Evolutionary conservation across 208 protist genomes (phyloP).

Genomic region (Crithidia expoeki): DNA sequence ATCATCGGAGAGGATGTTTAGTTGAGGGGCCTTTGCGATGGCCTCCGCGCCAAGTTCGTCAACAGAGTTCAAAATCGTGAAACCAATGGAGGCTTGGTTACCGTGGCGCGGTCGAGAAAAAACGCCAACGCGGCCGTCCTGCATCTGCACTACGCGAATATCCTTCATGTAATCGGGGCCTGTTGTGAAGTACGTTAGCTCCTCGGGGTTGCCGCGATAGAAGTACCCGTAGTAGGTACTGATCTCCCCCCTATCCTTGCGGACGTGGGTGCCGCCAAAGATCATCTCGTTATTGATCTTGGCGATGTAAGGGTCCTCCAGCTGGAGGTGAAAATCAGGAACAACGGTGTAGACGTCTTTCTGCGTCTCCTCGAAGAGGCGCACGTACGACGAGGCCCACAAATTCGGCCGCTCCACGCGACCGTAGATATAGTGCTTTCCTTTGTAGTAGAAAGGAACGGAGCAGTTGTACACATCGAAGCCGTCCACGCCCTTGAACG

Average conservation of each 20-base stretch:
- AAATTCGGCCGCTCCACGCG: constrained; percentile 50
- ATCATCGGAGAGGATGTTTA: constrained; percentile 58
- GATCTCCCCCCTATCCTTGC: constrained; percentile 51
- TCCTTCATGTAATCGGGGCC: constrained; percentile 66
- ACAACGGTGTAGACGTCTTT: constrained; percentile 60
- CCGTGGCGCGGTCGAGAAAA: constrained; percentile 60
- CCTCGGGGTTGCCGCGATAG: constrained; percentile 38
- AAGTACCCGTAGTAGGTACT: constrained; percentile 60
- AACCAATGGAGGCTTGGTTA: constrained; percentile 48
- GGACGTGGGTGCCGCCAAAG: constrained; percentile 57
- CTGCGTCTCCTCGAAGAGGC: constrained; percentile 48
- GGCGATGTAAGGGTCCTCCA: constrained; percentile 59
- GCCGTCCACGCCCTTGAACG: constrained; percentile 52
- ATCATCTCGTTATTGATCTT: constrained; percentile 56
- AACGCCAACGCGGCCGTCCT: constrained; percentile 50
- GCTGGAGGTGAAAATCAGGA: constrained; percentile 39
- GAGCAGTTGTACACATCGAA: constrained; percentile 73
- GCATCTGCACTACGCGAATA: constrained; percentile 53
- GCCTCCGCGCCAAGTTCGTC: constrained; percentile 45
- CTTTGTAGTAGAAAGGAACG: constrained; percentile 50
- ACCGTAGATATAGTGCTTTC: constrained; percentile 46
- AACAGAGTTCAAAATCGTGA: constrained; percentile 46
- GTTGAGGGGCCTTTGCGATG: constrained; percentile 54
- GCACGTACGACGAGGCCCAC: constrained; percentile 55
- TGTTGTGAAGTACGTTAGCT: constrained; percentile 60